Percentiles rank a stretch among this genome's conserved stretches.
Conservation (phyloP, 768 basidiomycete species). For the Mycena kentingensis region DNA sequence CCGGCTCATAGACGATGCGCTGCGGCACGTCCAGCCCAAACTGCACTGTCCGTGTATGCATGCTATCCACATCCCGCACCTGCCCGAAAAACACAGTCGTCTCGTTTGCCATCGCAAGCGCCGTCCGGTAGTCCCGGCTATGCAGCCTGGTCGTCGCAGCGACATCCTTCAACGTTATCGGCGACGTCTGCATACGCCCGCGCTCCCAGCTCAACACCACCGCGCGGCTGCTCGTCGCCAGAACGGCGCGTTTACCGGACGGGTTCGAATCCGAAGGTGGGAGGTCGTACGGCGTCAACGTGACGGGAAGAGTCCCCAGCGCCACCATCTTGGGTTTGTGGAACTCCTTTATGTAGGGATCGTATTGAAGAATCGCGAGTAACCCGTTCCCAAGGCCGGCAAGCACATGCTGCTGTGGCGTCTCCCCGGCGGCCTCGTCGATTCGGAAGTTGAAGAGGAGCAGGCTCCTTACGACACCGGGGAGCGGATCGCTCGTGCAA, state of each 20-base stretch:
- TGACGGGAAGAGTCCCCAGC: slow-evolving; percentile 69
- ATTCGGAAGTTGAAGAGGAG: slow-evolving; percentile 61
- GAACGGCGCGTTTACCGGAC: slow-evolving; percentile 54
- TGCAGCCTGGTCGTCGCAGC: slow-evolving; percentile 54
- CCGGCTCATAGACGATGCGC: slow-evolving; percentile 61
- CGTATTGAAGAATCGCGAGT: slow-evolving; percentile 57
- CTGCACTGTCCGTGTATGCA: slow-evolving; percentile 76
- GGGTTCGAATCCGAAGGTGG: too few species aligned
- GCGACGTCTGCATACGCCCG: slow-evolving; percentile 64
- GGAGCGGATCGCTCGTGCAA: slow-evolving; percentile 39
- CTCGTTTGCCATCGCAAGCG: slow-evolving; percentile 60
- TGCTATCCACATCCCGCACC: slow-evolving; percentile 68
- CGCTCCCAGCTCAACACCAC: slow-evolving; percentile 70
- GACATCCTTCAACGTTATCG: slow-evolving; percentile 72
- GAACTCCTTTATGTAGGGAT: slow-evolving; percentile 35
- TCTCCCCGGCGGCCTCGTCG: slow-evolving; percentile 37
- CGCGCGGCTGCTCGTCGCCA: slow-evolving; percentile 73
- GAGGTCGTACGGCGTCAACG: slow-evolving; percentile 55
- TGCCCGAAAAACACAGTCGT: slow-evolving; percentile 64
- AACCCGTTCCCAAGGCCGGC: slow-evolving; percentile 78
- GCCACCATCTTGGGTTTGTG: slow-evolving; percentile 58
- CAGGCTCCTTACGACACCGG: slow-evolving; percentile 49
- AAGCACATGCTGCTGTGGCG: slow-evolving; percentile 63
- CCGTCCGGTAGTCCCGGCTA: slow-evolving; percentile 46
- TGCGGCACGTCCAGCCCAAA: slow-evolving; percentile 75